These are phyloP conservation scores for Neurospora terricola DNA, from an alignment of 495 filamentous ascomycete genomes.

Conservation along the genomic window DNA sequence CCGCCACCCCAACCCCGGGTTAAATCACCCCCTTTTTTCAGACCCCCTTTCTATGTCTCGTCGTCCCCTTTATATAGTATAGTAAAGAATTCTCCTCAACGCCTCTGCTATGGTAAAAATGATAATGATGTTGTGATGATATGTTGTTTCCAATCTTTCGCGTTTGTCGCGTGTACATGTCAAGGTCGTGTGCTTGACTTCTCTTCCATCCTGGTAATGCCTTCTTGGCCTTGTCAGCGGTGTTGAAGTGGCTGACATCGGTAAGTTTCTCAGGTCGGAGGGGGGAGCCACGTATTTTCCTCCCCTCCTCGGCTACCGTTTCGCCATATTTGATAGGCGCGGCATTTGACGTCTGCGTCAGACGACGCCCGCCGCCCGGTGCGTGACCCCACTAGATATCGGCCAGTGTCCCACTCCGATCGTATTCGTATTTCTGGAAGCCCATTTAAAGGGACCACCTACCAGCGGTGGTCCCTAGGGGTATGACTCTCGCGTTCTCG, in stretches of 20 bases:
- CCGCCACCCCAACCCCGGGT: background rate
- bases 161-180: background rate
- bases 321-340: background rate
- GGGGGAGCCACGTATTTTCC: background rate
- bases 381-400: background rate
- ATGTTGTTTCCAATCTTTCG: background rate
- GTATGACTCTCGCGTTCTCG: background rate
- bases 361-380: background rate
- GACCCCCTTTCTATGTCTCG: background rate
- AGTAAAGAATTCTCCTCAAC: background rate
- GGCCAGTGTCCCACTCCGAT: background rate
- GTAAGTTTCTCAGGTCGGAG: background rate
- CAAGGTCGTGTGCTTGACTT: background rate
- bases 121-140: background rate
- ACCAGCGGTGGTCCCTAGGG: background rate
- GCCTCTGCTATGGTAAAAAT: background rate
- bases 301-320: background rate
- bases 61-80: background rate
- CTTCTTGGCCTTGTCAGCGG: background rate
- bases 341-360: background rate
- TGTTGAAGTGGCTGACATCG: background rate
- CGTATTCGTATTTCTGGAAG: background rate
- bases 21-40: background rate
- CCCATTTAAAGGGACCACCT: background rate
- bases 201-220: background rate